Percentiles rank a stretch among this genome's conserved stretches.
These are phyloP conservation scores for Obelidium mucronatum DNA, from an alignment of 192 early-diverging fungal genomes.

Conservation along the genomic window DNA sequence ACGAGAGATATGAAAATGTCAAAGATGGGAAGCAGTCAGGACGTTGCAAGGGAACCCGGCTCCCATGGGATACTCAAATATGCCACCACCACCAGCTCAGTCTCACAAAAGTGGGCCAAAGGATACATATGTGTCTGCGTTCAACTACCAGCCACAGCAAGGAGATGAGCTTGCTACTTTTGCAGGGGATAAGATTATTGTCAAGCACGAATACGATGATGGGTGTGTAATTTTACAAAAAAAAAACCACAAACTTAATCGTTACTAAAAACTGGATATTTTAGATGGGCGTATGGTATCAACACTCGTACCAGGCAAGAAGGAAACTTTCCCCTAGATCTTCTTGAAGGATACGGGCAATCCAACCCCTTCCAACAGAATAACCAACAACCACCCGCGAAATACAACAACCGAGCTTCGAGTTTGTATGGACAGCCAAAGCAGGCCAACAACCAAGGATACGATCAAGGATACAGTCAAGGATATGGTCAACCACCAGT, in stretches of 20 bases:
- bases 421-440: conserved; percentile 15
- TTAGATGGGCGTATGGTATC: conserved; percentile 9
- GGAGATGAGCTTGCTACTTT: conserved; percentile 1
- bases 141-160: conserved; percentile 10
- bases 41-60: background rate
- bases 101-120: background rate
- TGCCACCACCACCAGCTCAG: background rate
- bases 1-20: background rate
- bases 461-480: background rate
- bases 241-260: no score
- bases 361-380: background rate
- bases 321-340: conserved; percentile 8
- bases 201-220: conserved; percentile 23
- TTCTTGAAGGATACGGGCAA: conserved; percentile 10
- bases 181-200: background rate
- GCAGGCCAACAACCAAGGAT: background rate
- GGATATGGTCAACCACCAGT: background rate
- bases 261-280: no score
- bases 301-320: background rate
- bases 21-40: background rate
- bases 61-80: conserved; percentile 5
- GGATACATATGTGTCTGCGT: background rate
- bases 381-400: background rate
- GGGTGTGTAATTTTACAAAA: no score
- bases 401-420: background rate